Conservation (phyloP, 345 rosid genomes). For the Carallia brachiata region DNA sequence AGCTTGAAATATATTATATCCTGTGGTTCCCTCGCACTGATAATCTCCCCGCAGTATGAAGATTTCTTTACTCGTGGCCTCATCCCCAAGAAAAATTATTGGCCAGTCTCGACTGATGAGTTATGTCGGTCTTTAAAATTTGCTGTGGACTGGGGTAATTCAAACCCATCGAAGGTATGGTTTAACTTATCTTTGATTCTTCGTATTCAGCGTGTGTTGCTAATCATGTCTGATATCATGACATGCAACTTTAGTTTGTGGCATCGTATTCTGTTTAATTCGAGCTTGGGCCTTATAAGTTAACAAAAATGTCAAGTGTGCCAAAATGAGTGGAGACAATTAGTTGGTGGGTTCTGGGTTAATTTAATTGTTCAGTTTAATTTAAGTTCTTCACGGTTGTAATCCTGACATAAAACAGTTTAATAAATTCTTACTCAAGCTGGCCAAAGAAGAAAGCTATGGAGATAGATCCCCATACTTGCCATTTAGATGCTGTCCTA, state of each 20-base stretch:
- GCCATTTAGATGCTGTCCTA: too few relatives aligned
- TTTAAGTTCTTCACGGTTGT: too few relatives aligned
- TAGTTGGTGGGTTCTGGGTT: too few relatives aligned
- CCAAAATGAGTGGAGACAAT: too few relatives aligned
- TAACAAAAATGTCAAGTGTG: too few relatives aligned
- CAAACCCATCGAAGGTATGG: constrained; percentile 57
- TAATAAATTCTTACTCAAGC: too few relatives aligned
- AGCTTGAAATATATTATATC: constrained; percentile 87
- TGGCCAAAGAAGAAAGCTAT: too few relatives aligned
- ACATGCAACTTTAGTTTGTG: not conserved
- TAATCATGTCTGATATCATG: not conserved
- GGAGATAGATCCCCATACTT: too few relatives aligned
- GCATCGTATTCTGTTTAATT: not conserved
- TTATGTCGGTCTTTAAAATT: constrained; percentile 66
- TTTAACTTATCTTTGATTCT: not conserved
- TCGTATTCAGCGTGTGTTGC: not conserved
- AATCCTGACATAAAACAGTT: too few relatives aligned
- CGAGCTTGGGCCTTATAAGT: not conserved
- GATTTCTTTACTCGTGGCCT: constrained; percentile 94
- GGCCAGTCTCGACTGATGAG: constrained; percentile 71
- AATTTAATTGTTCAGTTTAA: too few relatives aligned
- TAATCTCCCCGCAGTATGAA: constrained; percentile 78
- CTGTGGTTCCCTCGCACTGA: constrained; percentile 73
- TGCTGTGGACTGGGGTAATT: constrained; percentile 90
- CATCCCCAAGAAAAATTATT: constrained; percentile 62